Evolutionary conservation across 768 basidiomycete species (phyloP), one percentile per base, ranked within the genome.

Genomic region (Lyophyllum atratum): DNA sequence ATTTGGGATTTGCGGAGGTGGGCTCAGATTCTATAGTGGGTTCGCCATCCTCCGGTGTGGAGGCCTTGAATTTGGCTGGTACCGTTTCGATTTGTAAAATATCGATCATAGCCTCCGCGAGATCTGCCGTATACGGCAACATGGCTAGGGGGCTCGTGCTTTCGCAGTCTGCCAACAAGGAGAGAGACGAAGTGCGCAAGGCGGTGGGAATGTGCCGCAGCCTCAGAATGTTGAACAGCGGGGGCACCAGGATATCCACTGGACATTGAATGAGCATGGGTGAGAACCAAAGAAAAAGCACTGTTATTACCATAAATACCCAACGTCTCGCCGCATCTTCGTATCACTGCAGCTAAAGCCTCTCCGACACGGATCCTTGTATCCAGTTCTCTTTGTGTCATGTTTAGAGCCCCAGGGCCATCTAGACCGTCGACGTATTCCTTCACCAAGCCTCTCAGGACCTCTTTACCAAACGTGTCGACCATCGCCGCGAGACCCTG

Each of bases 401-500:
- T 66, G 37, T 70, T 75, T 2, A 69, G 72, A 8, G 73, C 72
- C n/a, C 76, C 77, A 7, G 84, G 70, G 7, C 83, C 83, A 55
- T 80, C 80, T 26, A 85, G 65, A 1, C 80, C 77, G 19, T 76
- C 75, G 0, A 80, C 70, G 65, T 97, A 97, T 14, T 83, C 79
- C 25, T 79, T 77, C n/a, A 93, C 72, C 24, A 97, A 76, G 4
- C 78, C 74, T 54, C 76, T 75, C 8, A 95, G 69, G 12, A 95
- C 86, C 11, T 92, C 87, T 60, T 81, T 83, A 2, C 92, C 92
- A 58, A 86, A 85, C 1, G 77, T 78, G 64, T 94, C 87, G 0
- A 89, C 93, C 82, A 98, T 87, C 4, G 82, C 85, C n/a, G 88
- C 83, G 1, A 98, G 79, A 0, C 95, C 95, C 64, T 95, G 92